phyloP scores from a whole-genome alignment of 768 basidiomycete genomes.

The Sistotremastrum suecicum region DNA sequence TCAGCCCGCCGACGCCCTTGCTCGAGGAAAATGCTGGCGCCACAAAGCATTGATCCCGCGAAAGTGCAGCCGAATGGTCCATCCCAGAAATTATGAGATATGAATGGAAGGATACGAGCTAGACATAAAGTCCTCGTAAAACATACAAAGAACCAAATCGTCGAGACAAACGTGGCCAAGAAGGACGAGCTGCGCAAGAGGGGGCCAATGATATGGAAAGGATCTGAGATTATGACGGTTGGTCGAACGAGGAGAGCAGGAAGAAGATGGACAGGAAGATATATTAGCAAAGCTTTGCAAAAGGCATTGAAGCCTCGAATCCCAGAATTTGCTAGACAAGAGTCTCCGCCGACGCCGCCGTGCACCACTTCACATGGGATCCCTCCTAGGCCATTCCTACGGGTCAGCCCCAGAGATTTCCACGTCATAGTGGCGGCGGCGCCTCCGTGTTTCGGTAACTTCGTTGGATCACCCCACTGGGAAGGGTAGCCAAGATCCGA shows the following conservation, averaged over 20 bases:
- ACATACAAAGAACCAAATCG: slow-evolving; percentile 61
- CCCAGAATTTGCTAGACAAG: slow-evolving; percentile 44
- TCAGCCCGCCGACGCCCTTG: slow-evolving; percentile 58
- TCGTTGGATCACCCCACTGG: slow-evolving; percentile 46
- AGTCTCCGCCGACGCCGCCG: slow-evolving; percentile 35
- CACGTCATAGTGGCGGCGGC: slow-evolving; percentile 34
- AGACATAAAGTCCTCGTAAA: slow-evolving; percentile 49
- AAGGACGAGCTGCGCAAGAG: slow-evolving; percentile 56
- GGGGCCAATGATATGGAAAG: slow-evolving; percentile 21
- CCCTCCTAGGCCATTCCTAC: slow-evolving; percentile 45
- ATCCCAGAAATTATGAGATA: slow-evolving; percentile 73
- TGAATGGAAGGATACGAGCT: slow-evolving; percentile 45
- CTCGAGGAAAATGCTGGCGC: slow-evolving; percentile 68
- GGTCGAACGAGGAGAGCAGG: slow-evolving; percentile 52
- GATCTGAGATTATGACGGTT: slow-evolving; percentile 28
- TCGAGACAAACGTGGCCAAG: slow-evolving; percentile 55
- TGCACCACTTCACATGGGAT: slow-evolving; percentile 69
- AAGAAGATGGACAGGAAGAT: slow-evolving; percentile 61
- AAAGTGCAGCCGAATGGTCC: slow-evolving; percentile 58
- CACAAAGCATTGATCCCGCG: slow-evolving; percentile 54
- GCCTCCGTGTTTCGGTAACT: slow-evolving; percentile 53
- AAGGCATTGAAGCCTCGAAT: slow-evolving; percentile 45
- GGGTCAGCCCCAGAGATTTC: slow-evolving; percentile 39
- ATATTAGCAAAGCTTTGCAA: slow-evolving; percentile 46
- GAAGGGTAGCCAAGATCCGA: slow-evolving; percentile 42